Conservation (phyloP, 2,329 filamentous ascomycete species). For the Aspergillus udagawae region DNA sequence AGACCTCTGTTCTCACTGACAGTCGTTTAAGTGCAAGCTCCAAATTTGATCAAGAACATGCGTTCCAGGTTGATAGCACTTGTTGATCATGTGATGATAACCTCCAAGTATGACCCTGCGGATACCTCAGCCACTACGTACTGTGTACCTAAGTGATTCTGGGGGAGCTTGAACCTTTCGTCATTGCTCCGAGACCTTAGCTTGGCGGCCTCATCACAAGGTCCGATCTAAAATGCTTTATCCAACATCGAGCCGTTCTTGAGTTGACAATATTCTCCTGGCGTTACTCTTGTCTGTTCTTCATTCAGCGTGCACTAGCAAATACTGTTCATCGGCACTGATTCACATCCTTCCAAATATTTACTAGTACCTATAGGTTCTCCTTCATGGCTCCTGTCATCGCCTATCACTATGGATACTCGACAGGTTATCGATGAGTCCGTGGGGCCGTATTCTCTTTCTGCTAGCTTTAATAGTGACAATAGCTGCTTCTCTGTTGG, state of each 20-base stretch:
- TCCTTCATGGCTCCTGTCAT: constrained; percentile 4
- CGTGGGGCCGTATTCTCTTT: constrained; percentile 70
- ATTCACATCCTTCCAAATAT: not conserved
- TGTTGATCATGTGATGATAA: not conserved
- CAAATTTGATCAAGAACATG: not conserved
- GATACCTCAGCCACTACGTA: not conserved
- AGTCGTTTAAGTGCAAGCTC: not conserved
- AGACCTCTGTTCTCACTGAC: too few species aligned
- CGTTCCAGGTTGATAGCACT: not conserved
- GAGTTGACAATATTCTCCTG: not conserved
- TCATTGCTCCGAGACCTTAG: not conserved
- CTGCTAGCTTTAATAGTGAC: constrained; percentile 80
- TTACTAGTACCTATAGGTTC: not conserved
- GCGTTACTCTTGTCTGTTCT: not conserved
- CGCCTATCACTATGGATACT: constrained; percentile 68
- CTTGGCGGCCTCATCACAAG: not conserved
- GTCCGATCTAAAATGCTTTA: not conserved
- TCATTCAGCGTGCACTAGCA: constrained; percentile 6
- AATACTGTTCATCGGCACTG: constrained; percentile 3
- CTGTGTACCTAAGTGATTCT: not conserved
- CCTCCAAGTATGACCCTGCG: not conserved
- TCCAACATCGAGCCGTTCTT: not conserved
- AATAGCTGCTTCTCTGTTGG: constrained; percentile 83
- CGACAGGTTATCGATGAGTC: constrained; percentile 78
- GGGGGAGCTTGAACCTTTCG: not conserved